Conservation (phyloP, 2,329 filamentous ascomycete genomes). For the Rachicladosporium sp. region DNA sequence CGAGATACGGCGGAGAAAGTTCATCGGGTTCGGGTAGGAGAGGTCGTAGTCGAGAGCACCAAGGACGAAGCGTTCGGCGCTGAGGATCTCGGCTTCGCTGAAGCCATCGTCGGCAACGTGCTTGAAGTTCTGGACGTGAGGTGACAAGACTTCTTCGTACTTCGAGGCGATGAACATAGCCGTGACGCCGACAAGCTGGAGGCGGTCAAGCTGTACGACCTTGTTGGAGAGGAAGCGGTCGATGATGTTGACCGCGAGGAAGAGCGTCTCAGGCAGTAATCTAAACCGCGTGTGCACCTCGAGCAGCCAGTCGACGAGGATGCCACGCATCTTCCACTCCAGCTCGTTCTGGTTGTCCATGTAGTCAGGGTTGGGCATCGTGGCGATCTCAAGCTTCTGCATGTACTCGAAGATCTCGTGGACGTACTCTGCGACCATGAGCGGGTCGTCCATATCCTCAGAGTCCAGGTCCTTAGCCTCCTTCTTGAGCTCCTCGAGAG, state of each 20-base stretch:
- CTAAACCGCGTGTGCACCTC: constrained; percentile 97
- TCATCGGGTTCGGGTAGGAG: constrained; percentile 99
- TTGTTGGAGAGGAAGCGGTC: constrained; percentile 94
- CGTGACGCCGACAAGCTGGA: constrained; percentile 92
- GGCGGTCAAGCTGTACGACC: constrained; percentile 87
- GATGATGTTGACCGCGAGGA: constrained; percentile 95
- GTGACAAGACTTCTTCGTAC: constrained; percentile 95
- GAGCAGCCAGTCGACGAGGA: constrained; percentile 94
- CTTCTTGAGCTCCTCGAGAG: constrained; percentile 25
- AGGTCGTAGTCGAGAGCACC: constrained; percentile 88
- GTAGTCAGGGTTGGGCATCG: constrained; percentile 81
- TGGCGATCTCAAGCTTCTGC: constrained; percentile 67
- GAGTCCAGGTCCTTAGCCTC: constrained; percentile 57
- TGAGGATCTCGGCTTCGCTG: constrained; percentile 85
- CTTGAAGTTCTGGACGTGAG: constrained; percentile 92
- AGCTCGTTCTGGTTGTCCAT: constrained; percentile 91
- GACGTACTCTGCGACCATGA: constrained; percentile 97
- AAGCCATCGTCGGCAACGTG: constrained; percentile 96
- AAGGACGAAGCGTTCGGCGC: constrained; percentile 87
- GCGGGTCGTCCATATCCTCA: constrained; percentile 82
- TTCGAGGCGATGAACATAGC: constrained; percentile 99
- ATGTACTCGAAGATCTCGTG: constrained; percentile 96
- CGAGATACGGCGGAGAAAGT: constrained; percentile 95
- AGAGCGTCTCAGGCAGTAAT: constrained; percentile 87
- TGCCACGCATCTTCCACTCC: constrained; percentile 97